Percentiles rank a stretch among this genome's conserved stretches.
phyloP scores from a whole-genome alignment of 768 basidiomycete genomes.

The Amyloporia xantha region DNA sequence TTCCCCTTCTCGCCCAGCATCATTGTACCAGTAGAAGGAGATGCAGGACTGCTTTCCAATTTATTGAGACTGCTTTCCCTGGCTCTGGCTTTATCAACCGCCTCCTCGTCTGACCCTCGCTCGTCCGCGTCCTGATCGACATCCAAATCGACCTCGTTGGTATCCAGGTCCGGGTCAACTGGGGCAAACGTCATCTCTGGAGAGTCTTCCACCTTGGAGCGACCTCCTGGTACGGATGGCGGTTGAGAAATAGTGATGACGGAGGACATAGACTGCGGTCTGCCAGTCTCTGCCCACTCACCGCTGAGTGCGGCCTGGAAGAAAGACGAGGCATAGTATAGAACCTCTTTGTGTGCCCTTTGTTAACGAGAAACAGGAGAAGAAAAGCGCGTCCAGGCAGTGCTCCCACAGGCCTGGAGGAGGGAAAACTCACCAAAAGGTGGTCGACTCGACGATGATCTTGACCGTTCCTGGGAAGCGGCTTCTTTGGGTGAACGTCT shows the following conservation, averaged over 20 bases:
- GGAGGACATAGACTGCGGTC: constrained; percentile 74
- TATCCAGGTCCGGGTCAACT: constrained; percentile 42
- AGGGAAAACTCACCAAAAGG: constrained; percentile 68
- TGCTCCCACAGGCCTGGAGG: neutral
- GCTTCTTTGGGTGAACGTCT: constrained; percentile 64
- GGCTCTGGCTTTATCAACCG: constrained; percentile 31
- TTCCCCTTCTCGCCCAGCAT: constrained; percentile 11
- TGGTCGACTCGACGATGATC: constrained; percentile 82
- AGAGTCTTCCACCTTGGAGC: constrained; percentile 32
- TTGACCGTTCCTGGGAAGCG: constrained; percentile 83
- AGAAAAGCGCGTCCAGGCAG: neutral
- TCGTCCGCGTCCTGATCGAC: constrained; percentile 22
- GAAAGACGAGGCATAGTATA: constrained; percentile 92
- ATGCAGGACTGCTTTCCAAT: constrained; percentile 35
- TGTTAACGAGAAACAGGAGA: neutral
- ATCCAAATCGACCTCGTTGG: constrained; percentile 39
- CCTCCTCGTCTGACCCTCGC: neutral
- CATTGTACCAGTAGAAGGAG: constrained; percentile 7
- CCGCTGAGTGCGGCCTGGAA: constrained; percentile 89
- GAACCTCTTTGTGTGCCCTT: constrained; percentile 88
- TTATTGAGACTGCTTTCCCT: constrained; percentile 54
- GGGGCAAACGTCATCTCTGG: constrained; percentile 58
- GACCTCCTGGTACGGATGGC: constrained; percentile 49
- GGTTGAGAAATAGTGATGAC: constrained; percentile 81
- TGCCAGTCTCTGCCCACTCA: constrained; percentile 84